These are phyloP conservation scores for Ophiocordyceps polyrhachis-furcata DNA, from an alignment of 2,329 filamentous ascomycete species.

Conservation along the genomic window DNA sequence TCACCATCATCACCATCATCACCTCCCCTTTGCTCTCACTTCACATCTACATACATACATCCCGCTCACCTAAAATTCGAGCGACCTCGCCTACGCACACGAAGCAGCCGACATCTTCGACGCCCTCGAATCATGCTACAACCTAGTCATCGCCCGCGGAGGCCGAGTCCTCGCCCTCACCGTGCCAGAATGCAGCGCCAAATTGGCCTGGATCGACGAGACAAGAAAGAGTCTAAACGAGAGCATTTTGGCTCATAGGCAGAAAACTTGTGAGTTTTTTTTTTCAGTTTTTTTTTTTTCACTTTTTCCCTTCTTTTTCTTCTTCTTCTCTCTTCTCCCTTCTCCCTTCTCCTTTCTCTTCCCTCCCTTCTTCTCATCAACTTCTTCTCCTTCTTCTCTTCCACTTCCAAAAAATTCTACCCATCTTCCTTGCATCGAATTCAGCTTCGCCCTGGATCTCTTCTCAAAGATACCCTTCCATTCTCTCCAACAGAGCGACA, in stretches of 20 bases:
- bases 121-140: conserved; percentile 30
- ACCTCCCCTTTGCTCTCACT: no score
- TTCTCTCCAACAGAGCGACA: conserved; percentile 24
- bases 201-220: conserved; percentile 10
- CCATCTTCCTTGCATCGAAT: no score
- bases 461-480: conserved; percentile 33
- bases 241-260: conserved; percentile 29
- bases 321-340: not conserved
- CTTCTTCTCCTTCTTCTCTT: not conserved
- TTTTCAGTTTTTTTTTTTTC: not conserved
- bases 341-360: not conserved
- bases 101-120: conserved; percentile 24
- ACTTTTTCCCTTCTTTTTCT: no score
- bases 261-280: conserved; percentile 32
- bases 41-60: no score
- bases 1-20: no score
- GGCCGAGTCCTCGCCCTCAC: conserved; percentile 44
- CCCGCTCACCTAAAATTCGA: conserved; percentile 6
- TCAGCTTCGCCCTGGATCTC: conserved; percentile 40
- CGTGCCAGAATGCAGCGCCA: conserved; percentile 31
- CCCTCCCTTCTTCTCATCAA: not conserved
- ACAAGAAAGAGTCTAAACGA: conserved; percentile 29
- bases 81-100: conserved; percentile 29
- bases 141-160: conserved; percentile 26
- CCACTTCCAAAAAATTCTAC: not conserved